Percentiles rank a stretch among this genome's conserved stretches.
phyloP scores from a whole-genome alignment of 2,329 filamentous ascomycete genomes.

The Didymella exigua region DNA sequence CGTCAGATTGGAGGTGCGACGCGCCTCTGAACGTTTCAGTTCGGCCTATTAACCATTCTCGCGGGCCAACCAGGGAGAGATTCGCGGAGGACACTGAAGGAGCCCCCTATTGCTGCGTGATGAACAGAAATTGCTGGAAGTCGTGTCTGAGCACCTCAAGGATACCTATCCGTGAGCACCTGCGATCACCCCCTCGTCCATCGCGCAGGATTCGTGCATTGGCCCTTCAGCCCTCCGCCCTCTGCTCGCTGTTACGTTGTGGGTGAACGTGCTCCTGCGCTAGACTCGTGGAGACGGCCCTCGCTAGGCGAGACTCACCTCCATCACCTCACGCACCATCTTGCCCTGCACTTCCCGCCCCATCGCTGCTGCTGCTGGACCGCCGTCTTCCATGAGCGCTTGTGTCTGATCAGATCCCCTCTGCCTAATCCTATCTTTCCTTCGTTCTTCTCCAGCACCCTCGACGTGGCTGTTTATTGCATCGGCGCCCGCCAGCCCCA shows the following conservation, averaged over 20 bases:
- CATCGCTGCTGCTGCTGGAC: constrained; percentile 23
- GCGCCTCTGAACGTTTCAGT: constrained; percentile 42
- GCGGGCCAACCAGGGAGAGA: constrained; percentile 31
- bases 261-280: constrained; percentile 13
- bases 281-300: constrained; percentile 5
- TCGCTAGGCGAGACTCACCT: constrained; percentile 14
- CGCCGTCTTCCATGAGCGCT: constrained; percentile 34
- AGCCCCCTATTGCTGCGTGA: constrained; percentile 13
- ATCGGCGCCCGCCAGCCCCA: constrained; percentile 23
- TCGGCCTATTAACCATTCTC: constrained; percentile 11
- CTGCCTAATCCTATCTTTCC: constrained; percentile 44
- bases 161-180: neutral
- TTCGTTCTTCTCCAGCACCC: constrained; percentile 48
- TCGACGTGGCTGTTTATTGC: constrained; percentile 46
- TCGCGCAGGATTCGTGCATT: neutral
- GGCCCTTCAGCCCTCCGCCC: neutral
- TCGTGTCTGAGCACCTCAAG: neutral
- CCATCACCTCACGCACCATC: constrained; percentile 23
- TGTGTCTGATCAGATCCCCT: constrained; percentile 34
- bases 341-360: constrained; percentile 19
- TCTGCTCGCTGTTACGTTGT: neutral
- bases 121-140: neutral
- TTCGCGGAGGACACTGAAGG: constrained; percentile 10
- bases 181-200: neutral
- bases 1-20: constrained; percentile 38